Percentiles rank a stretch among this genome's conserved stretches.
These are phyloP conservation scores for Leccinellum rugosiceps DNA, from an alignment of 768 basidiomycete genomes.

Conservation along the genomic window DNA sequence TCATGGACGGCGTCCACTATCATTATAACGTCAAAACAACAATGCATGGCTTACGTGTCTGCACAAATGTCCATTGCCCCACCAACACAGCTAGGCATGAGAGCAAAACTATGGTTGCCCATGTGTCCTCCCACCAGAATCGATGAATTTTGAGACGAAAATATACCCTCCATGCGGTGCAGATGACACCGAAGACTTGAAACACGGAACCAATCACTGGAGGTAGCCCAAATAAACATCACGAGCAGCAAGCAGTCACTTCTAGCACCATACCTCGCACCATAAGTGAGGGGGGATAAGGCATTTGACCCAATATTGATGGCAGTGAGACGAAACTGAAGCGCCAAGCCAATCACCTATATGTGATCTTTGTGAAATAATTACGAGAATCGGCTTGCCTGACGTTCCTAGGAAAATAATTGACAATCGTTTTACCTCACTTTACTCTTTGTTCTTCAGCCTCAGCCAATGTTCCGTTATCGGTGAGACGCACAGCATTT, in stretches of 20 bases:
- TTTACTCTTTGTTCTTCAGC: too few relatives aligned
- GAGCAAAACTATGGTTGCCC: conserved; percentile 9
- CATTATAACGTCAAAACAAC: neutral
- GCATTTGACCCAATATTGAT: neutral
- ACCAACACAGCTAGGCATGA: conserved; percentile 2
- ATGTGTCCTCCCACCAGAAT: conserved; percentile 21
- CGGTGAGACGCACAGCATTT: too few relatives aligned
- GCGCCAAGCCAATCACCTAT: neutral
- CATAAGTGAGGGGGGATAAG: neutral
- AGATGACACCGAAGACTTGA: conserved; percentile 4
- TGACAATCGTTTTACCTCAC: too few relatives aligned
- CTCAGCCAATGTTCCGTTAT: too few relatives aligned
- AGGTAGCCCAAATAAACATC: neutral
- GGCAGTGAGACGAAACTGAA: neutral
- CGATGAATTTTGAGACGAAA: conserved; percentile 14
- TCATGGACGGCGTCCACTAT: neutral
- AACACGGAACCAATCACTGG: neutral
- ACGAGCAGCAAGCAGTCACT: neutral
- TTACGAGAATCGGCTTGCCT: neutral
- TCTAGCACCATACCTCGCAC: conserved; percentile 5
- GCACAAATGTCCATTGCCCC: conserved; percentile 6
- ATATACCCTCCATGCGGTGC: conserved; percentile 10
- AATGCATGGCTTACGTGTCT: conserved; percentile 1
- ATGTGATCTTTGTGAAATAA: neutral
- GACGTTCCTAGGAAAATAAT: neutral